These are phyloP conservation scores for Euphorbia celastroides DNA, from an alignment of 441 rosid species.

Conservation along the genomic window DNA sequence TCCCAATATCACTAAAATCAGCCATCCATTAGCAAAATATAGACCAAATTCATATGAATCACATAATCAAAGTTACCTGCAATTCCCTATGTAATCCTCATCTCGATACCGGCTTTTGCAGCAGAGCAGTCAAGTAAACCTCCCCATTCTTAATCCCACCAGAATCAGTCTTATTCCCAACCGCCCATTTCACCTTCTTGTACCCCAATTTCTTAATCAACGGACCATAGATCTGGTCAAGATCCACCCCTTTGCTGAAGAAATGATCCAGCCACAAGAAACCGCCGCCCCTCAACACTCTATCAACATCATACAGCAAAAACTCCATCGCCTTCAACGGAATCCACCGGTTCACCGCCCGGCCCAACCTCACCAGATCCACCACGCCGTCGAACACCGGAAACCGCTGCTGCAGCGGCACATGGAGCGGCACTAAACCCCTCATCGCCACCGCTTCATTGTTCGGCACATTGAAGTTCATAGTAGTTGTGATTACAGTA, in stretches of 20 bases:
- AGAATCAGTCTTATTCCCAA: slow-evolving; percentile 63
- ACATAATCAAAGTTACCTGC: slow-evolving; percentile 24
- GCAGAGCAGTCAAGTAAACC: slow-evolving; percentile 79
- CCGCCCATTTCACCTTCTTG: slow-evolving; percentile 98
- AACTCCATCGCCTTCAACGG: slow-evolving; percentile 75
- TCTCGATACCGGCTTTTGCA: slow-evolving; percentile 74
- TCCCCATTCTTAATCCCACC: slow-evolving; percentile 65
- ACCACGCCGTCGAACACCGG: slow-evolving; percentile 86
- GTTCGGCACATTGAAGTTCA: slow-evolving; percentile 82
- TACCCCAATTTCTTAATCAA: slow-evolving; percentile 82
- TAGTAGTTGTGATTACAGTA: slow-evolving; percentile 74
- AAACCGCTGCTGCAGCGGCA: slow-evolving; percentile 85
- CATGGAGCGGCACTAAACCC: slow-evolving; percentile 83
- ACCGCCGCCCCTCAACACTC: slow-evolving; percentile 83
- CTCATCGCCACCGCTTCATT: slow-evolving; percentile 81
- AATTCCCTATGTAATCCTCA: slow-evolving; percentile 20
- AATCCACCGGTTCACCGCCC: slow-evolving; percentile 94
- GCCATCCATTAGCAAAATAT: slow-evolving; percentile 1
- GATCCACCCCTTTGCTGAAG: slow-evolving; percentile 63
- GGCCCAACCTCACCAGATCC: slow-evolving; percentile 88
- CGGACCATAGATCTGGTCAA: slow-evolving; percentile 67
- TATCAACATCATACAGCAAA: slow-evolving; percentile 70
- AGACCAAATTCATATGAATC: slow-evolving; percentile 4
- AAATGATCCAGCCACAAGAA: slow-evolving; percentile 88
- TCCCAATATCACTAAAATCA: background rate